Conservation (phyloP, 2,329 filamentous ascomycete genomes). For the Phaeosphaeria sp. region DNA sequence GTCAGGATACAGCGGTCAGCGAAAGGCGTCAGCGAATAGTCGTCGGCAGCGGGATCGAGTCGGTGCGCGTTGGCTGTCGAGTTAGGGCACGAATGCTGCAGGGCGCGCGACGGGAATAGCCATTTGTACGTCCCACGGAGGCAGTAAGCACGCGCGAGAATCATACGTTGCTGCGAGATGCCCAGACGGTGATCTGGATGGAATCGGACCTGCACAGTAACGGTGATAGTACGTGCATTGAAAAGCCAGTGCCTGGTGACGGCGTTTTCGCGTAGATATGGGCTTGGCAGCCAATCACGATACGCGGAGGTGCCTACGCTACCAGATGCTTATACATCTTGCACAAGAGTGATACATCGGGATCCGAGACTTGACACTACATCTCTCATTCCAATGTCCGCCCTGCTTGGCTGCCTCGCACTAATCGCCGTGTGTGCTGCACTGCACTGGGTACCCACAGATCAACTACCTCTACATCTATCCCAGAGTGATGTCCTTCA, state of each 20-base stretch:
- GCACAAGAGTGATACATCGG: no score
- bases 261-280: background rate
- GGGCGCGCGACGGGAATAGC: constrained; percentile 18
- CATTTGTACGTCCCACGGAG: constrained; percentile 16
- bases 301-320: background rate
- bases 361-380: background rate
- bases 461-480: constrained; percentile 27
- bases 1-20: constrained; percentile 83
- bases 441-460: constrained; percentile 28
- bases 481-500: constrained; percentile 30
- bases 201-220: background rate
- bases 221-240: background rate
- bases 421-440: constrained; percentile 23
- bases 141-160: background rate
- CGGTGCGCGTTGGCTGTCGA: constrained; percentile 29
- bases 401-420: constrained; percentile 30
- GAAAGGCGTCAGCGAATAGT: constrained; percentile 84
- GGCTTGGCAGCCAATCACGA: background rate
- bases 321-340: no score
- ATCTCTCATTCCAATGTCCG: constrained; percentile 4
- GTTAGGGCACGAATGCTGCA: constrained; percentile 34
- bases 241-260: background rate
- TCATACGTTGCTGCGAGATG: background rate
- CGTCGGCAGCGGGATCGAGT: constrained; percentile 81
- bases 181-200: background rate